Base-by-base conservation (phyloP, 1,284 basidiomycete genomes). In the Termitomyces sp. region DNA sequence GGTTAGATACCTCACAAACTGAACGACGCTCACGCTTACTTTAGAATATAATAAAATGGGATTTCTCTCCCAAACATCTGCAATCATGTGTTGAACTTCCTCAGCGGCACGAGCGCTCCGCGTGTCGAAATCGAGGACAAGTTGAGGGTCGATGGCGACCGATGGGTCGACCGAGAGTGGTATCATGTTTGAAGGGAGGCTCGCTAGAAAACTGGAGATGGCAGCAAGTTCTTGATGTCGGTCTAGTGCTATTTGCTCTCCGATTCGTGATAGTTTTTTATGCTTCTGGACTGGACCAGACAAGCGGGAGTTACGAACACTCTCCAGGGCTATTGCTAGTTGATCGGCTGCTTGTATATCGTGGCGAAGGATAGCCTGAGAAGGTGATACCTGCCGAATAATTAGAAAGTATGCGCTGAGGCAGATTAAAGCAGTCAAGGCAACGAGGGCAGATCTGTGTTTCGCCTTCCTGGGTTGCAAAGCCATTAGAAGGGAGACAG, bases 111-210 rank as follows among this genome's bases (percentile, higher is more conserved):
- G 75, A 5, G 71, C 68, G 44, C 75, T 72, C 11, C 83, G 76
- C 0, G 86, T 86, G 66, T 93, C 88, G 66, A 93, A 93, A 63
- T 91, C 91, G 50, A 94, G 77, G 10, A 94, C 78, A 49, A 91
- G 77, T 57, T 86, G 77, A 2, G 91, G 88, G 65, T 92, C 87
- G 53, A 93, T 80, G 0, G 88, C 81, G 16, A 64, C 58, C 5
- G 73, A 60, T 0, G 89, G 84, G 65, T 93, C 81, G 46, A 92
- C 76, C 7, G 71, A 71, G 0, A 72, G 62, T 0, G 91, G 91
- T 46, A 94, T 83, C 47, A 85, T 77, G 68, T 93, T 93, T 67
- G 89, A 81, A 0, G 87, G 81, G 16, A 91, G 78, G 37, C 86
- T 85, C 0, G 86, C 85, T 49, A 94, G 74, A 70, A 92, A 93